Conservation (phyloP, 331 rosid species). For the Spiraea crenata region DNA sequence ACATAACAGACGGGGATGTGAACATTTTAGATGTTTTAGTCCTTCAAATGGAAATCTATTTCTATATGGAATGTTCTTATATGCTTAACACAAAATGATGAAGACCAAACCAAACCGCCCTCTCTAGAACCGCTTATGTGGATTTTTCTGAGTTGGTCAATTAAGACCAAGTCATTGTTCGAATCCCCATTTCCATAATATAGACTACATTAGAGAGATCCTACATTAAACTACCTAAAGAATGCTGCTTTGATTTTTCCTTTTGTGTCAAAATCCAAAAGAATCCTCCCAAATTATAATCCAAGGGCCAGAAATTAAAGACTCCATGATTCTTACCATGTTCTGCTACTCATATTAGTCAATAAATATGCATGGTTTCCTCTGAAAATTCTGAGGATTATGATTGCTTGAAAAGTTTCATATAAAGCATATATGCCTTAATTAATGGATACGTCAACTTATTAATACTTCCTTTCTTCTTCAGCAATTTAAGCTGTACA, state of each 20-base stretch:
- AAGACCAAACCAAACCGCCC: neutral
- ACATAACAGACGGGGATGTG: neutral
- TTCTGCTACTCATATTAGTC: conserved; percentile 1
- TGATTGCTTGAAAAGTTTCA: neutral
- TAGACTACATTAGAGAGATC: no score
- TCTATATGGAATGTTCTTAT: neutral
- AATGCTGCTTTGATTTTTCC: no score
- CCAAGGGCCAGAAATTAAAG: neutral
- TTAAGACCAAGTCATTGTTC: neutral
- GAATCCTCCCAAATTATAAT: neutral
- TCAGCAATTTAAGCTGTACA: neutral
- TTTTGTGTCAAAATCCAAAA: neutral
- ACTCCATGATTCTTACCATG: conserved; percentile 14
- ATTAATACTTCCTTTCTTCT: conserved; percentile 8
- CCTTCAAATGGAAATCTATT: neutral
- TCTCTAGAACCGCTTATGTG: neutral
- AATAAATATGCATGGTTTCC: neutral
- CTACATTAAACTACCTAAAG: no score
- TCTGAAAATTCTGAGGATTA: neutral
- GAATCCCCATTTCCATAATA: no score
- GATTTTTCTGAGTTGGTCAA: neutral
- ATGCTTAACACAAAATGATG: neutral
- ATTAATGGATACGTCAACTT: neutral
- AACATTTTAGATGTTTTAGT: neutral
- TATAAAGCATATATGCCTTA: neutral